phyloP scores from a whole-genome alignment of 768 basidiomycete species.

The Wakefieldia striispora region DNA sequence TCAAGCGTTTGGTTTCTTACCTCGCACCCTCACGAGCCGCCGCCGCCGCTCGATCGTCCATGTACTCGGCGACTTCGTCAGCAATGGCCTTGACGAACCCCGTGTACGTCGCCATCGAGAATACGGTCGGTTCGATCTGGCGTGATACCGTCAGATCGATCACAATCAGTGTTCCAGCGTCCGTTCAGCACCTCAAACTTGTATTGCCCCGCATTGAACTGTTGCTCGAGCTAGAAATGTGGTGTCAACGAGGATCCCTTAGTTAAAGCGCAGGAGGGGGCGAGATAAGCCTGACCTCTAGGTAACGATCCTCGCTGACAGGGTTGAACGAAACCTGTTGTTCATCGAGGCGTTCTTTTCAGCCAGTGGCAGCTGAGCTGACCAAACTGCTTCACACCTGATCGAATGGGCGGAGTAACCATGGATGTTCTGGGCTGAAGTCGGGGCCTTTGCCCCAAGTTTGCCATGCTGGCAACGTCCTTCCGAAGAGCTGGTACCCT shows the following conservation, averaged over 20 bases:
- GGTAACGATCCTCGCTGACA: conserved; percentile 47
- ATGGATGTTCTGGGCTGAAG: conserved; percentile 48
- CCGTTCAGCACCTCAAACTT: conserved; percentile 40
- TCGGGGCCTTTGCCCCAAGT: conserved; percentile 54
- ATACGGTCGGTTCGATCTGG: conserved; percentile 48
- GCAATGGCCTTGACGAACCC: conserved; percentile 40
- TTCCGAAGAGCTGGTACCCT: conserved; percentile 62
- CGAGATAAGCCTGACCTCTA: conserved; percentile 34
- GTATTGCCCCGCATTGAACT: conserved; percentile 54
- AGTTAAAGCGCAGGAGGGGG: not conserved
- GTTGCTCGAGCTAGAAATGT: conserved; percentile 42
- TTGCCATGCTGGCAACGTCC: conserved; percentile 65
- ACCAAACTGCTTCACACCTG: conserved; percentile 35
- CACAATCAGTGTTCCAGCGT: no score
- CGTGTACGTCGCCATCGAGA: conserved; percentile 53
- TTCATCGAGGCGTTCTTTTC: not conserved
- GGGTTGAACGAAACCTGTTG: conserved; percentile 52
- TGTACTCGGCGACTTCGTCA: conserved; percentile 42
- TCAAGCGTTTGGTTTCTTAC: not conserved
- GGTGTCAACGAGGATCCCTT: not conserved
- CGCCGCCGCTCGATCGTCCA: conserved; percentile 36
- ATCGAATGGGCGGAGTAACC: conserved; percentile 63
- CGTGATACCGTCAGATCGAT: not conserved
- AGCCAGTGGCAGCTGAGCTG: no score
- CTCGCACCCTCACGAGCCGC: conserved; percentile 36